These are phyloP conservation scores for Kluyveromyces wickerhamii DNA, from an alignment of 805 yeast genomes.

Conservation along the genomic window DNA sequence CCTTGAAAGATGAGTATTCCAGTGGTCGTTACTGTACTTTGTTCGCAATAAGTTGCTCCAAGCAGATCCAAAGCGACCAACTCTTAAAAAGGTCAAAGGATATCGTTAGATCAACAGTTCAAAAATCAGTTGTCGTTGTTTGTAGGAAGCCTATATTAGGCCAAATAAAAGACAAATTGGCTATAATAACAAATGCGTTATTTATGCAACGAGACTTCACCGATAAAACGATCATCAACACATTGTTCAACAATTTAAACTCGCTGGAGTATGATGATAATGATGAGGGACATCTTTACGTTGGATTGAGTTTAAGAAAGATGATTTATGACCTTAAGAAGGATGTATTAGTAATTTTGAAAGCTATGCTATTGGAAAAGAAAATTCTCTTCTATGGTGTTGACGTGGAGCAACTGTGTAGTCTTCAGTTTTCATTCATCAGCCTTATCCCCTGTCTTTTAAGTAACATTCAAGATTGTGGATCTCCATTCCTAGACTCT, in stretches of 20 bases:
- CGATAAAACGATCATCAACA: slow-evolving; percentile 59
- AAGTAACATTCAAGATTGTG: slow-evolving; percentile 63
- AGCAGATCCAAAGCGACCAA: slow-evolving; percentile 65
- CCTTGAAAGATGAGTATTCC: slow-evolving; percentile 13
- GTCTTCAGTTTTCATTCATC: slow-evolving; percentile 73
- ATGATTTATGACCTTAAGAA: slow-evolving; percentile 51
- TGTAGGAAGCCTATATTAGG: slow-evolving; percentile 80
- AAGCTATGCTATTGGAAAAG: slow-evolving; percentile 69
- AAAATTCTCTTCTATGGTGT: slow-evolving; percentile 69
- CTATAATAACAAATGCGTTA: slow-evolving; percentile 80
- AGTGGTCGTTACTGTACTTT: slow-evolving; percentile 45
- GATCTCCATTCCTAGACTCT: slow-evolving; percentile 62
- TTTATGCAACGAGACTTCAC: slow-evolving; percentile 73
- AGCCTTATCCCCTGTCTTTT: slow-evolving; percentile 78
- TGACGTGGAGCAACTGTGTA: slow-evolving; percentile 72
- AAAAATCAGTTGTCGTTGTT: slow-evolving; percentile 84
- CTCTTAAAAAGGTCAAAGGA: slow-evolving; percentile 50
- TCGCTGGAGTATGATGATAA: slow-evolving; percentile 20
- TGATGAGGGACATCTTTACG: slow-evolving; percentile 52
- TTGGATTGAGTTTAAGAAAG: slow-evolving; percentile 67
- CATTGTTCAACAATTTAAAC: slow-evolving; percentile 57
- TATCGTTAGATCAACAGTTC: slow-evolving; percentile 79
- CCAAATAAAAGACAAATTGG: slow-evolving; percentile 81
- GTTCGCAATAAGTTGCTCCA: slow-evolving; percentile 92
- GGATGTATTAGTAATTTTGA: slow-evolving; percentile 58